Evolutionary conservation across 495 filamentous ascomycete genomes (phyloP).

Genomic region (Aspergillus incahuasiensis): DNA sequence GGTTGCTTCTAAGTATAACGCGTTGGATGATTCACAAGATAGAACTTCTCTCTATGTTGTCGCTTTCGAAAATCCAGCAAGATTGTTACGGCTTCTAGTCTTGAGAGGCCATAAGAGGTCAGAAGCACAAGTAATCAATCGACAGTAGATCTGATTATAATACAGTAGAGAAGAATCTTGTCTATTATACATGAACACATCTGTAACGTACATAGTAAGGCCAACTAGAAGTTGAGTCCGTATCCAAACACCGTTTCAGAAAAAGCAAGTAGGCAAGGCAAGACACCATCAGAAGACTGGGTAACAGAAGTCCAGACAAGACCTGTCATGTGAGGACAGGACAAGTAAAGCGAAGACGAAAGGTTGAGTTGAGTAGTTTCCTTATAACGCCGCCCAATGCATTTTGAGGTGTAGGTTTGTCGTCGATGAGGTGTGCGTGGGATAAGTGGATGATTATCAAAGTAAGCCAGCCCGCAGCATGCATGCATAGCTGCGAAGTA

Average conservation of each 20-base stretch:
- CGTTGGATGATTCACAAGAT: no score
- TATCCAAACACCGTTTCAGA: not conserved
- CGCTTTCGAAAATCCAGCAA: no score
- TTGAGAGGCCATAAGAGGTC: no score
- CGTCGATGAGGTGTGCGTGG: not conserved
- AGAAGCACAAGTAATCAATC: not conserved
- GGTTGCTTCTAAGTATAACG: no score
- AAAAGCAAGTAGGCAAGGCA: not conserved
- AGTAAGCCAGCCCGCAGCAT: no score
- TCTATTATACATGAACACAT: not conserved
- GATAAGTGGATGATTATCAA: no score
- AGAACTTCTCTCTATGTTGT: no score
- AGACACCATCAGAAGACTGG: not conserved
- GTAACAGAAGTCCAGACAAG: not conserved
- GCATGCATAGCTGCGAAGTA: no score
- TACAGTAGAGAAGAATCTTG: not conserved
- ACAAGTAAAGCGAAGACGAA: not conserved
- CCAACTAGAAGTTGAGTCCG: not conserved
- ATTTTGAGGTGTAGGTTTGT: not conserved
- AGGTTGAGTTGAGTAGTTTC: constrained; percentile 2
- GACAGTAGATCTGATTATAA: not conserved
- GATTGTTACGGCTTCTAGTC: no score
- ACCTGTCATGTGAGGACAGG: not conserved
- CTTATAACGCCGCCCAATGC: constrained; percentile 10
- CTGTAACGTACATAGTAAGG: not conserved